A percentile compares a stretch with the other conserved stretches of the same genome.
phyloP scores from a whole-genome alignment of 768 basidiomycete species.

The Amanita muscaria region DNA sequence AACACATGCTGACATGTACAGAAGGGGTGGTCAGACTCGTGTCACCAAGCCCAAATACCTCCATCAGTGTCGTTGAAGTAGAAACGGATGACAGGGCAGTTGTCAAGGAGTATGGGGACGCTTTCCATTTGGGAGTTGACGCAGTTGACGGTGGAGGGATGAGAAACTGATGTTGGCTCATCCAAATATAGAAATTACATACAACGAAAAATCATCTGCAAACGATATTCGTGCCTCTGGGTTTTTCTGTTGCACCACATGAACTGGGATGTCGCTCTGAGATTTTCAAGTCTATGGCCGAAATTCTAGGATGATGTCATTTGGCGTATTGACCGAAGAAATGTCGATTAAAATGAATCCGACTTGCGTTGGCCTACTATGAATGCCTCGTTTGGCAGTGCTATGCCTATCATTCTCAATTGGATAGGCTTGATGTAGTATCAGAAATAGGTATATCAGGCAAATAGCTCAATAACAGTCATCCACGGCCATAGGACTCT shows the following conservation, averaged over 20 bases:
- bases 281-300: constrained; percentile 60
- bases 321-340: constrained; percentile 79
- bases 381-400: constrained; percentile 79
- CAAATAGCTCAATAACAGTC: too few species aligned
- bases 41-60: constrained; percentile 39
- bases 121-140: constrained; percentile 42
- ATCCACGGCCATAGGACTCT: too few species aligned
- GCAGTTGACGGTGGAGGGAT: constrained; percentile 35
- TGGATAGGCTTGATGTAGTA: constrained; percentile 77
- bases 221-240: constrained; percentile 76
- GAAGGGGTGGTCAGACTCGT: constrained; percentile 27
- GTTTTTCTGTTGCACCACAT: constrained; percentile 52
- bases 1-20: constrained; percentile 27
- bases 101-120: constrained; percentile 46
- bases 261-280: constrained; percentile 71
- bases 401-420: constrained; percentile 85
- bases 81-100: constrained; percentile 25
- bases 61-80: constrained; percentile 54
- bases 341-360: constrained; percentile 72
- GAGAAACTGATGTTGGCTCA: neutral
- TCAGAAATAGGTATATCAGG: too few species aligned
- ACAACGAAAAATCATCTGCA: constrained; percentile 50
- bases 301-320: constrained; percentile 28
- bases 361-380: constrained; percentile 79
- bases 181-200: neutral